Conservation (phyloP, 108 stramenopile genomes). For the Skeletonema tropicum region DNA sequence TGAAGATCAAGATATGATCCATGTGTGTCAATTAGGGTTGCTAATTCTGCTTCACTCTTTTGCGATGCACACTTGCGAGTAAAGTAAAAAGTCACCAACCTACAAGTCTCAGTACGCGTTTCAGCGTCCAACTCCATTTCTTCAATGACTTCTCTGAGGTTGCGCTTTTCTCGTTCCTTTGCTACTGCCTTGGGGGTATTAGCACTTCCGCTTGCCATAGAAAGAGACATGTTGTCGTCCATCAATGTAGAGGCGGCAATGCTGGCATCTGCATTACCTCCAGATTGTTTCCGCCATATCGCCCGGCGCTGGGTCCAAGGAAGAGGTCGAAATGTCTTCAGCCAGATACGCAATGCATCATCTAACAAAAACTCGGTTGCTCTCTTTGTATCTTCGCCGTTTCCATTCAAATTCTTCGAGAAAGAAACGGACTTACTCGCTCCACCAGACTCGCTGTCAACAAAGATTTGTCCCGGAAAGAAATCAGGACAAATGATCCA, state of each 20-base stretch:
- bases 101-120: slow-evolving; percentile 78
- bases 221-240: slow-evolving; percentile 54
- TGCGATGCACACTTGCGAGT: slow-evolving; percentile 49
- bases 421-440: slow-evolving; percentile 22
- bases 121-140: slow-evolving; percentile 75
- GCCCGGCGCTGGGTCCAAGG: slow-evolving; percentile 73
- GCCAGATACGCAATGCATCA: slow-evolving; percentile 72
- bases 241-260: slow-evolving; percentile 41
- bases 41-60: slow-evolving; percentile 36
- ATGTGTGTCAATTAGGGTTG: slow-evolving; percentile 65
- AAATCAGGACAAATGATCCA: slow-evolving; percentile 50
- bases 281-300: slow-evolving; percentile 65
- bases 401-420: slow-evolving; percentile 18
- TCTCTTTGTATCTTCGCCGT: slow-evolving; percentile 40
- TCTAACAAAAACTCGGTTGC: slow-evolving; percentile 79
- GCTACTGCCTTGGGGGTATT: neutral
- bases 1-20: slow-evolving; percentile 82
- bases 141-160: slow-evolving; percentile 67
- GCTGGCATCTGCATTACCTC: slow-evolving; percentile 25
- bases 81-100: slow-evolving; percentile 82
- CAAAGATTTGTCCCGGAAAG: slow-evolving; percentile 63
- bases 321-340: slow-evolving; percentile 79
- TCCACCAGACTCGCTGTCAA: slow-evolving; percentile 40
- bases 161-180: slow-evolving; percentile 39
- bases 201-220: slow-evolving; percentile 58